phyloP scores from a whole-genome alignment of 2,329 filamentous ascomycete genomes.

The Trichoderma arundinaceum region DNA sequence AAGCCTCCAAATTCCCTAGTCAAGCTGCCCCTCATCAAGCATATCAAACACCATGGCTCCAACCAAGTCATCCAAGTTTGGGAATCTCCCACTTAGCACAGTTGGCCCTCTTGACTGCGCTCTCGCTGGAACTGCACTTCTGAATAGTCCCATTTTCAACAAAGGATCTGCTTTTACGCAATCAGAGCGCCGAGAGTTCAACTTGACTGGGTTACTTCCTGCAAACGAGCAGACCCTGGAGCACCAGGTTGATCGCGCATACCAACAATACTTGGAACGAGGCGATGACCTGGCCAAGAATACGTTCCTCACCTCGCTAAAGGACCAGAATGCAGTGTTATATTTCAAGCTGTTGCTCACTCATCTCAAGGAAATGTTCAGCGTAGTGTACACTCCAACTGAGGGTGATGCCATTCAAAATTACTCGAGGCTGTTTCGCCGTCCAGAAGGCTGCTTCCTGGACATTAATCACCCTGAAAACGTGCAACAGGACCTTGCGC shows the following conservation, averaged over 20 bases:
- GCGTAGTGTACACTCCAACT: constrained; percentile 88
- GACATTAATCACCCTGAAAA: constrained; percentile 72
- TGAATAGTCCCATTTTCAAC: constrained; percentile 62
- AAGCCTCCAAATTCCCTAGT: neutral
- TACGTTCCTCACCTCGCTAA: constrained; percentile 83
- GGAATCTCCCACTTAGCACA: constrained; percentile 45
- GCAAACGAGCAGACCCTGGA: constrained; percentile 74
- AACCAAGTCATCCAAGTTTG: constrained; percentile 39
- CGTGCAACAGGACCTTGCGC: constrained; percentile 68
- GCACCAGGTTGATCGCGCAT: constrained; percentile 77
- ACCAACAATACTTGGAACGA: constrained; percentile 74
- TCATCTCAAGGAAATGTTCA: constrained; percentile 86
- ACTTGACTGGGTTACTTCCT: constrained; percentile 75
- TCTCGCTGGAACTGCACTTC: constrained; percentile 44
- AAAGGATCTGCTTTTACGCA: constrained; percentile 80
- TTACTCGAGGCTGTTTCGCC: constrained; percentile 77
- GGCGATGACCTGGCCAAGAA: constrained; percentile 77
- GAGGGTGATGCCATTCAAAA: constrained; percentile 88
- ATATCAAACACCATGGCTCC: constrained; percentile 26
- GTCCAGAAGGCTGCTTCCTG: constrained; percentile 80
- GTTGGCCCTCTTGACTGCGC: constrained; percentile 46
- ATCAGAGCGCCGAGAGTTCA: constrained; percentile 72
- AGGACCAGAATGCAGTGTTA: constrained; percentile 82
- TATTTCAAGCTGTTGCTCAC: constrained; percentile 70
- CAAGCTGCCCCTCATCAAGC: neutral